Evolutionary conservation across 345 rosid species (phyloP).

Genomic region (Salix brachista): DNA sequence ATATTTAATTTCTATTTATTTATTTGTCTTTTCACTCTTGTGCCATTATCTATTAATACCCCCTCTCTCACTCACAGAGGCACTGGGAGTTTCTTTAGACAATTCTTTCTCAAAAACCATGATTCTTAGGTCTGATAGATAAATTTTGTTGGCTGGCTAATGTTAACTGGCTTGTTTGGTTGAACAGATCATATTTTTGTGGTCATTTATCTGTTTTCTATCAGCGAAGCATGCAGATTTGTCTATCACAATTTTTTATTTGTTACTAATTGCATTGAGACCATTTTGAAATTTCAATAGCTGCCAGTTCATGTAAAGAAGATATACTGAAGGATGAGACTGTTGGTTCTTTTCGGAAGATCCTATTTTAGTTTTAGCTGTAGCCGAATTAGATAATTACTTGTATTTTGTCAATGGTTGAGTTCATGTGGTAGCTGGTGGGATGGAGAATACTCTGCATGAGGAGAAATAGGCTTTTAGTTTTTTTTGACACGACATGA

Average conservation of each 20-base stretch:
- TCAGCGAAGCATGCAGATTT: too few relatives aligned
- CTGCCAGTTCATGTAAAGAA: neutral
- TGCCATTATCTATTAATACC: neutral
- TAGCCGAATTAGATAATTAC: neutral
- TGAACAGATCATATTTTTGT: neutral
- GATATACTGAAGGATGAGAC: neutral
- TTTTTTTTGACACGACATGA: neutral
- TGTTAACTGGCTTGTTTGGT: neutral
- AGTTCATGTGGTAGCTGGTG: neutral
- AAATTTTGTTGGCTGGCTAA: neutral
- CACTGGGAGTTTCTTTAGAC: neutral
- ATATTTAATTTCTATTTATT: constrained; percentile 1
- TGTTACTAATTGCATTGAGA: neutral
- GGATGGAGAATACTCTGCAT: neutral
- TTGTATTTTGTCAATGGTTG: neutral
- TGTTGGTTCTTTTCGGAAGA: neutral
- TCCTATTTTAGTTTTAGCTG: neutral
- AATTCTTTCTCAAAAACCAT: neutral
- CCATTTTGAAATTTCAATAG: neutral
- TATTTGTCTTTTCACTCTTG: constrained; percentile 1
- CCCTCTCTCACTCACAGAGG: neutral
- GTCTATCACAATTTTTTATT: neutral
- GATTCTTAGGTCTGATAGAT: neutral
- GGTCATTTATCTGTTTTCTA: neutral
- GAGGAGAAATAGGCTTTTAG: neutral